phyloP scores from a whole-genome alignment of 306 rosid species.

The Prunus campanulata region DNA sequence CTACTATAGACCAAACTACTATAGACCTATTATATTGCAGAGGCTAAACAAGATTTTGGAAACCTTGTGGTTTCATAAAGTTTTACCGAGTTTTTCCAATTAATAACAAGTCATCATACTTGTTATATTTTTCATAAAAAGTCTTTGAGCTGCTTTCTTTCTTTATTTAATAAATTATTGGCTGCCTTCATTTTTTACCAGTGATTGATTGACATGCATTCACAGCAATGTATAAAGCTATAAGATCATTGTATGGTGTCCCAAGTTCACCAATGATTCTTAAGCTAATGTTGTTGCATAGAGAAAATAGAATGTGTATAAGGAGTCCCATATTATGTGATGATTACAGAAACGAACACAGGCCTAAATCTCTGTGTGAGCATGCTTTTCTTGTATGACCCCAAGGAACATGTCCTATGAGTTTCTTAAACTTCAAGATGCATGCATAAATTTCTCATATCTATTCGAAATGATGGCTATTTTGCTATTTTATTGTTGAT shows the following conservation, averaged over 20 bases:
- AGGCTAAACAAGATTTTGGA: neutral
- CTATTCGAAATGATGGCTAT: neutral
- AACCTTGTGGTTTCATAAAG: neutral
- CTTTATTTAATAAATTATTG: too few species aligned
- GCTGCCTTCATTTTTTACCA: neutral
- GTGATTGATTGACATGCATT: neutral
- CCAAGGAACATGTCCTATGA: neutral
- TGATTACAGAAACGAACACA: neutral
- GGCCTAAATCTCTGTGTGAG: neutral
- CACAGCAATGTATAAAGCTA: neutral
- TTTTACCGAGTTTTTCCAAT: neutral
- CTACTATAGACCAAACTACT: neutral
- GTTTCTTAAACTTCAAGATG: neutral
- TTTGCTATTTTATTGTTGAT: neutral
- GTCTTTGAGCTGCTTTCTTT: neutral
- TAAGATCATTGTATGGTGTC: neutral
- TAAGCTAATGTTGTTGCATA: neutral
- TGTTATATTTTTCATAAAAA: neutral
- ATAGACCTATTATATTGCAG: neutral
- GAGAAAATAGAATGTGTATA: neutral
- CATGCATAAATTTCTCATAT: neutral
- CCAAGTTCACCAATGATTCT: neutral
- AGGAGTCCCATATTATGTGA: neutral
- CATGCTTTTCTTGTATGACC: neutral
- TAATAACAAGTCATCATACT: neutral